These are phyloP conservation scores for Pseudohyphozyma bogoriensis DNA, from an alignment of 768 basidiomycete species.

Conservation along the genomic window DNA sequence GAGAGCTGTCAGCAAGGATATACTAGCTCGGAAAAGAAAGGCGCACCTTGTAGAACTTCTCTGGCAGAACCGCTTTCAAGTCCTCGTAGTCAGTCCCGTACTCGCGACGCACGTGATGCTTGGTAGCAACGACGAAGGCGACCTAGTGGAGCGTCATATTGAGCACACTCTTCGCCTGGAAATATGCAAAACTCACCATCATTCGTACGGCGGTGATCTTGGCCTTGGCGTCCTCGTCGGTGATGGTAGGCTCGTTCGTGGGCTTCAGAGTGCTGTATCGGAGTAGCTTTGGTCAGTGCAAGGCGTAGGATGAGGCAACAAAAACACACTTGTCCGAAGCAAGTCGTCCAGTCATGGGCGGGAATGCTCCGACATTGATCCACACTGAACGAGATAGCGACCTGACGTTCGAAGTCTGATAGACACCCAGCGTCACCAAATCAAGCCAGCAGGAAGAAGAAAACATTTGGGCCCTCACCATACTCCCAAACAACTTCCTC, in stretches of 20 bases:
- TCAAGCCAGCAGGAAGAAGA: neutral
- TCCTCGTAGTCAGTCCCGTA: conserved; percentile 24
- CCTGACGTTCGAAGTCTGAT: conserved; percentile 10
- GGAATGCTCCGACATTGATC: conserved; percentile 21
- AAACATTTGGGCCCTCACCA: conserved; percentile 2
- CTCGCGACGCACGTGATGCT: conserved; percentile 31
- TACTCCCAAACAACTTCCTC: conserved; percentile 7
- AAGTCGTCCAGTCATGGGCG: neutral
- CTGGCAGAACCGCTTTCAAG: neutral
- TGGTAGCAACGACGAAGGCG: conserved; percentile 27
- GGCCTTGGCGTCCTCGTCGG: conserved; percentile 15
- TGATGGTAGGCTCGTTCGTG: neutral
- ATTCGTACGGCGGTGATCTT: conserved; percentile 26
- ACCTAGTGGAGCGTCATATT: too few species aligned
- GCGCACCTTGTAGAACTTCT: neutral
- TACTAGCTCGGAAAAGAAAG: too few species aligned
- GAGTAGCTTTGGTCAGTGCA: neutral
- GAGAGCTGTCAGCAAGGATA: neutral
- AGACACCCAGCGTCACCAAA: neutral
- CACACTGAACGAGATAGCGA: conserved; percentile 14
- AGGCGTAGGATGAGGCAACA: neutral
- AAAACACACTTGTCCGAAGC: neutral
- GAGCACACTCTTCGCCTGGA: too few species aligned
- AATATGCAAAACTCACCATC: too few species aligned
- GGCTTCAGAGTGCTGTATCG: neutral